phyloP scores from a whole-genome alignment of 140 eudicot genomes.

The Ambrosia hybrid region DNA sequence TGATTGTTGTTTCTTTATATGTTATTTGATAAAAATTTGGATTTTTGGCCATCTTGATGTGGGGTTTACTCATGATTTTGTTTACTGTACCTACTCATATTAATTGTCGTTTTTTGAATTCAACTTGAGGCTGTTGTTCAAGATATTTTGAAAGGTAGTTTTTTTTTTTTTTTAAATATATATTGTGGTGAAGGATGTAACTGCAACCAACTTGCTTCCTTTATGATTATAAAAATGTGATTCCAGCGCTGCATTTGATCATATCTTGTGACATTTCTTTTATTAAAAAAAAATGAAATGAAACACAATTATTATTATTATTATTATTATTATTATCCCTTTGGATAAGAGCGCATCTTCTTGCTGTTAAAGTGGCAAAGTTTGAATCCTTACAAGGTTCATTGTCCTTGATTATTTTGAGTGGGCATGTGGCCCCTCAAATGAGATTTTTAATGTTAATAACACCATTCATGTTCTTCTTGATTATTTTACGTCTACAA shows the following conservation, averaged over 20 bases:
- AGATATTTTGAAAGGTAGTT: constrained; percentile 21
- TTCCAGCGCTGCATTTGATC: constrained; percentile 27
- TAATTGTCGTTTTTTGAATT: constrained; percentile 23
- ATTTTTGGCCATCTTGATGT: constrained; percentile 1
- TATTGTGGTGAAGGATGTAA: constrained; percentile 32
- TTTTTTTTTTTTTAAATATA: no score
- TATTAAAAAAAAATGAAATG: constrained; percentile 6
- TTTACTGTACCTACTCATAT: neutral
- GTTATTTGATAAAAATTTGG: no score
- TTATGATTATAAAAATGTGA: constrained; percentile 23
- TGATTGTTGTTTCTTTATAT: no score
- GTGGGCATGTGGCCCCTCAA: constrained; percentile 30
- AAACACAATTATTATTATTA: neutral
- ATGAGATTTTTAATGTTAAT: constrained; percentile 13
- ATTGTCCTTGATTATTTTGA: constrained; percentile 22
- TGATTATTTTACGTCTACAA: no score
- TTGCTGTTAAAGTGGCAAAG: constrained; percentile 11
- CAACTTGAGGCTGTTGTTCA: constrained; percentile 26
- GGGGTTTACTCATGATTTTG: constrained; percentile 2
- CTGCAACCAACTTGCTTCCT: constrained; percentile 36
- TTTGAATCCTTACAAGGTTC: constrained; percentile 7
- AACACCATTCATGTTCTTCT: neutral
- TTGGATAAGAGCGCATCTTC: constrained; percentile 39
- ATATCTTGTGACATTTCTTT: constrained; percentile 13
- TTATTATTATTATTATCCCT: neutral